Conservation (phyloP, 2,329 filamentous ascomycete genomes). For the Thermothelomyces thermophilus region DNA sequence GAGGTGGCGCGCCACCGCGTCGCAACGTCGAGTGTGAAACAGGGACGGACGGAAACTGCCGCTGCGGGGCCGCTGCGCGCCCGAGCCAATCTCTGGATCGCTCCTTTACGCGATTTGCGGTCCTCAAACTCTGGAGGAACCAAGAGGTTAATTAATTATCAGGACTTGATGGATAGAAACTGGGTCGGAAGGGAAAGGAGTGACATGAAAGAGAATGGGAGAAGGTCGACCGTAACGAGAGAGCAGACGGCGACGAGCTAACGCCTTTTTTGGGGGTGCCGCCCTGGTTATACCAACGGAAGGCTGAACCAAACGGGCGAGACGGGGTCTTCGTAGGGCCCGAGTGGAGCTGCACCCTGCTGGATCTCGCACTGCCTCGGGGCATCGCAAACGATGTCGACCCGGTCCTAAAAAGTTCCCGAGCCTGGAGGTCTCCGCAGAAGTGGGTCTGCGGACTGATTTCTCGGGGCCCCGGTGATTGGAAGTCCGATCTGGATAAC, state of each 20-base stretch:
- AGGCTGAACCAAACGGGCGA: neutral
- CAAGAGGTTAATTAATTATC: neutral
- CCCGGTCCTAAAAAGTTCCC: conserved; percentile 9
- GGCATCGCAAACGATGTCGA: neutral
- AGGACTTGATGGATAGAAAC: too few relatives aligned
- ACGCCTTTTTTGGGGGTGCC: neutral
- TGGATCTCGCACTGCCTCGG: conserved; percentile 6
- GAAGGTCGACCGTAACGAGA: too few relatives aligned
- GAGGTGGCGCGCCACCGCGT: conserved; percentile 6
- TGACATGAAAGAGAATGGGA: neutral
- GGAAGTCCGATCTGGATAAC: too few relatives aligned
- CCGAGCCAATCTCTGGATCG: neutral
- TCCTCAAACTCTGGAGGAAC: neutral
- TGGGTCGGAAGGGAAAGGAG: neutral
- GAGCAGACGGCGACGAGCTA: neutral
- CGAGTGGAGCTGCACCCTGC: conserved; percentile 15
- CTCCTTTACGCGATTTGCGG: neutral
- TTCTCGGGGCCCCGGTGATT: too few relatives aligned
- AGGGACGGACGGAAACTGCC: neutral
- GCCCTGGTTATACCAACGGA: conserved; percentile 7
- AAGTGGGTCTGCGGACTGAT: neutral
- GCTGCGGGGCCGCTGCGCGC: neutral
- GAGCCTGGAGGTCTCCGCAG: neutral
- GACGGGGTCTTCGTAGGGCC: conserved; percentile 20
- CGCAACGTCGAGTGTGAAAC: neutral